Base-by-base conservation (phyloP, 495 filamentous ascomycete genomes). In the Rusavskia elegans region DNA sequence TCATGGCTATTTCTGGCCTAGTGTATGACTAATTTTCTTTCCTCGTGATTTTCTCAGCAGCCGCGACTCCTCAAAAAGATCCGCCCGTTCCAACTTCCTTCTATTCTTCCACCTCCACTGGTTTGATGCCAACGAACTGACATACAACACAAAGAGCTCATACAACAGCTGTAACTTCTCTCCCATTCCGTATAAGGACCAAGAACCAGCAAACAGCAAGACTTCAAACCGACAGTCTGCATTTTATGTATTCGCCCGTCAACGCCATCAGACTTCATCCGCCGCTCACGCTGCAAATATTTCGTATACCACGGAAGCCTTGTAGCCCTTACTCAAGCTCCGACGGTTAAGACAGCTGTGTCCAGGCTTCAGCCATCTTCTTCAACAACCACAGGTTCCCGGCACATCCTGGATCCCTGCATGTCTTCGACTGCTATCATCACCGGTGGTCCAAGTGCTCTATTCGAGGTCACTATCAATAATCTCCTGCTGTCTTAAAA, bases 261-360 rank as follows among this genome's bases (percentile, higher is more conserved):
- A 77, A 80, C 76, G 68, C 75, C 75, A 78, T 80, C 74, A 74
- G 81, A 80, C 78, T 85, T 80, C 81, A 82, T 69, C 82, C 85
- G 78, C 84, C 86, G 75, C 78, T 84, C 75, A 83, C 84, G 85
- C 85, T 89, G 87, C 85, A 87, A 79, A 70, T 81, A 76, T 89
- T 93, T 85, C 86, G 85, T 79, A 83, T 79, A 81, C 75, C 79
- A 79, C 76, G 83, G 75, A 89, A 83, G 83, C 84, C 80, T 78
- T 83, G 85, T 83, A 85, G 84, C 74, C 79, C 77, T 64, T 77
- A 85, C 68, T 80, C 84, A 61, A 80, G 78, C 68, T 84, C 83
- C 59, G 89, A 89, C 83, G 89, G 88, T 75, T 94, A 84, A 88
- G 50, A 52, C 50, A 53, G 60, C 68, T 65, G 35, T 52, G 48